Conservation (phyloP, 1,284 basidiomycete species). For the Sanguinoderma infundibulare region DNA sequence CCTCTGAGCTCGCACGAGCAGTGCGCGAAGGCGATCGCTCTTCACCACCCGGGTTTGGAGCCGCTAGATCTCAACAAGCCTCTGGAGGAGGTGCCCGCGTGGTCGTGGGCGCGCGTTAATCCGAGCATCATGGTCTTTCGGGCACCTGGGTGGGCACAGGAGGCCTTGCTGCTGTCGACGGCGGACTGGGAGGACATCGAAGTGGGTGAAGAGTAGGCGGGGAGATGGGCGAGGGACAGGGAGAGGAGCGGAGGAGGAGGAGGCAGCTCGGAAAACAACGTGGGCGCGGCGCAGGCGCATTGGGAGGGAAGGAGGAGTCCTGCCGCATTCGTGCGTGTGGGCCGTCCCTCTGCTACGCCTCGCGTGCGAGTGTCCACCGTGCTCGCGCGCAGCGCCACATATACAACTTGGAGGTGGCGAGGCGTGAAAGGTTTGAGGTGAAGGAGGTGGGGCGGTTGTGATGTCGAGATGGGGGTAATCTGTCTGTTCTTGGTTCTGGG, state of each 20-base stretch:
- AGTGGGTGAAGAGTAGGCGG: neutral
- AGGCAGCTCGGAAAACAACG: neutral
- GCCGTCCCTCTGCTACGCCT: neutral
- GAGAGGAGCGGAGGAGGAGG: neutral
- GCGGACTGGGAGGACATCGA: neutral
- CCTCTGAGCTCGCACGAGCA: conserved; percentile 7
- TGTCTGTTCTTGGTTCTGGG: neutral
- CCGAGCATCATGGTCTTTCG: neutral
- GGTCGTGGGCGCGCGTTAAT: conserved; percentile 4
- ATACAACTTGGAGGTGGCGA: neutral
- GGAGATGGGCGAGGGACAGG: too few species aligned
- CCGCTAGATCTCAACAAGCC: conserved; percentile 8
- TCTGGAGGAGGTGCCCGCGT: neutral
- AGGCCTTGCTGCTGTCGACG: neutral
- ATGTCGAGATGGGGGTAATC: neutral
- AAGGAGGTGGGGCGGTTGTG: neutral
- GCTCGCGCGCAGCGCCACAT: neutral
- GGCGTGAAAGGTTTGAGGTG: neutral
- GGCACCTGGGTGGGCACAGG: neutral
- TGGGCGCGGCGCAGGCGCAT: neutral
- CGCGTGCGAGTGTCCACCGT: neutral
- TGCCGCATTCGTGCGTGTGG: neutral
- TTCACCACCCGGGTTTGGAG: neutral
- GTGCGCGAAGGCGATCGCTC: neutral
- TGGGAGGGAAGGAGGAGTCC: neutral